Percentiles rank a stretch among this genome's conserved stretches.
Evolutionary conservation across 2,329 filamentous ascomycete species (phyloP).

Genomic region (Zalaria sp.): DNA sequence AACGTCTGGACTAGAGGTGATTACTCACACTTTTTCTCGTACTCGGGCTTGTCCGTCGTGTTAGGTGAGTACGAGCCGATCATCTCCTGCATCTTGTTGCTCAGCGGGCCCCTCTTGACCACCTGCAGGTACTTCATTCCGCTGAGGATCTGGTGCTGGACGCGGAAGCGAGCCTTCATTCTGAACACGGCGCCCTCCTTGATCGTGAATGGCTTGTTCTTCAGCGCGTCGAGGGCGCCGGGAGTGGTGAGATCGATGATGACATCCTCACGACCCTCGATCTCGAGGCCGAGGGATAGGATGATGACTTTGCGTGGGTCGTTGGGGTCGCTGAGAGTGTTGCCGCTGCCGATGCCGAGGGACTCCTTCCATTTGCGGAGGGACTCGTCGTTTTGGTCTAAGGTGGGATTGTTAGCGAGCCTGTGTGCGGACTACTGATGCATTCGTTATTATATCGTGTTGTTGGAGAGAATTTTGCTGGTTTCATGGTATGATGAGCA

Average conservation of each 20-base stretch:
- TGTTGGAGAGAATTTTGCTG: no score
- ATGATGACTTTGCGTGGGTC: slow-evolving; percentile 91
- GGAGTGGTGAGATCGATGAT: slow-evolving; percentile 71
- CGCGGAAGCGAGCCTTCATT: slow-evolving; percentile 89
- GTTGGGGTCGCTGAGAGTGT: slow-evolving; percentile 37
- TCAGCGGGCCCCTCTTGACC: slow-evolving; percentile 78
- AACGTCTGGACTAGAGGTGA: slow-evolving; percentile 1
- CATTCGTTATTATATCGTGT: no score
- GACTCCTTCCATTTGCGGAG: slow-evolving; percentile 97
- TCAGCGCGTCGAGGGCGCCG: slow-evolving; percentile 62
- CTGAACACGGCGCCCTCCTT: slow-evolving; percentile 90
- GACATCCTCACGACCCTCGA: slow-evolving; percentile 68
- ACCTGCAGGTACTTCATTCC: slow-evolving; percentile 93
- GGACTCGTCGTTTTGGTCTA: slow-evolving; percentile 70
- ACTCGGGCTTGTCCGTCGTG: slow-evolving; percentile 71
- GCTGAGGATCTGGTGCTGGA: slow-evolving; percentile 91
- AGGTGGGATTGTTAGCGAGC: no score
- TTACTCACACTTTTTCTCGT: slow-evolving; percentile 80
- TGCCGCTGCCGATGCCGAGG: slow-evolving; percentile 62
- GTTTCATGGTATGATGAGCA: no score
- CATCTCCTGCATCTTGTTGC: slow-evolving; percentile 95
- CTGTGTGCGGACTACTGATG: no score
- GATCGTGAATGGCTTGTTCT: slow-evolving; percentile 89
- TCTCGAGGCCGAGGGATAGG: slow-evolving; percentile 75
- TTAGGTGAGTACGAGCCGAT: slow-evolving; percentile 91